Base-by-base conservation (phyloP, 495 filamentous ascomycete genomes). In the Geoglossum glabrum region DNA sequence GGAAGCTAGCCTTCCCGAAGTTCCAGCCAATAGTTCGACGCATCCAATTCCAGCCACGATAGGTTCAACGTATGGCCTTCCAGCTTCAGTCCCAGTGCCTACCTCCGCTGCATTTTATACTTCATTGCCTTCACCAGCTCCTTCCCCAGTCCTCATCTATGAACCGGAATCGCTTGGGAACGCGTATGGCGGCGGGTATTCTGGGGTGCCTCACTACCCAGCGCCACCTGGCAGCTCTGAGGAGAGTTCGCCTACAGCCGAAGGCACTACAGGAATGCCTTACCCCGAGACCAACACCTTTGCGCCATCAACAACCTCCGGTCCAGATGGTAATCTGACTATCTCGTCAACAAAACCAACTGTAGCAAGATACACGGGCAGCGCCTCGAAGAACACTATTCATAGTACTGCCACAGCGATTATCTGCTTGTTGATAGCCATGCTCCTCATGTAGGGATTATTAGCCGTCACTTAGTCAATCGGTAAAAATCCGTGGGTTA, bases 151-250 rank as follows among this genome's bases (percentile, higher is more conserved):
- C 11, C 55, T 30, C 33, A 1, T 45, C 33, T 47, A 40, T 15
- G 23, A 36, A 0, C 55, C 55, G 25, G 55, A 57, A 23, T 31
- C 55, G 19, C 55, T 57, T 15, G 33, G 55, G 15, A 38, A 46
- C 26, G 55, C 55, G 13, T 57, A 57, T n/a, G 55, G 55, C 11
- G n/a, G 54, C 23, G 54, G 33, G 2, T 46, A 57, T 45, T n/a
- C 19, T 23, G 31, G 31, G 23, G 13, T 57, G n/a, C 33, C 55
- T 19, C 1, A 45, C 19, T 21, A 21, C 40, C 13, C n/a, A 13
- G 13, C 36, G 13, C 11, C 13, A 4, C 3, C 40, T 9, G 23
- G n/a, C 40, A 45, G 10, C n/a, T 45, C 40, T 45, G n/a, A 19
- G 10, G 40, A 11, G 11, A 34, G 5, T 17, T 15, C 36, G 17